Evolutionary conservation across 2,329 filamentous ascomycete genomes (phyloP).

Genomic region (Aciculosporium take): DNA sequence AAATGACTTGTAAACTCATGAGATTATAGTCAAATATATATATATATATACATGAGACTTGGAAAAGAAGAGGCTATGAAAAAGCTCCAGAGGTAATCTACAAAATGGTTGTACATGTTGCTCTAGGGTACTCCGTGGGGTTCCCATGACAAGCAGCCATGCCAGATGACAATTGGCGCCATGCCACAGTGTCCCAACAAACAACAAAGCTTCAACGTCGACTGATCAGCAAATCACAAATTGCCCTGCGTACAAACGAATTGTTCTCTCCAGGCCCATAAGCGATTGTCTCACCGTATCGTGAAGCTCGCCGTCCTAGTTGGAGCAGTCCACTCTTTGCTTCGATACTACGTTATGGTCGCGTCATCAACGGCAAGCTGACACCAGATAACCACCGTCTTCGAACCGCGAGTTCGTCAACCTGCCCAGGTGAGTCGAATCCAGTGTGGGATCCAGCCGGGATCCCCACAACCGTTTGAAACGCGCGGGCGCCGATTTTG

Average conservation of each 20-base stretch:
- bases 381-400: not conserved
- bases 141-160: too few species aligned
- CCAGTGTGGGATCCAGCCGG: not conserved
- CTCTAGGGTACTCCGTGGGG: too few species aligned
- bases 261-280: not conserved
- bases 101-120: too few species aligned
- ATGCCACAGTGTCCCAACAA: not conserved
- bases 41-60: too few species aligned
- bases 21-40: too few species aligned
- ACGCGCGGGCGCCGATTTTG: not conserved
- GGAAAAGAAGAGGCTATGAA: too few species aligned
- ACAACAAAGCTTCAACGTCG: not conserved
- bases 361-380: not conserved
- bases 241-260: not conserved
- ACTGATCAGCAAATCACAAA: not conserved
- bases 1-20: too few species aligned
- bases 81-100: too few species aligned
- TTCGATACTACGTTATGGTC: not conserved
- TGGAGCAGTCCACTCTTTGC: not conserved
- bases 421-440: not conserved
- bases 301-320: not conserved
- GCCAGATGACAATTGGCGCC: not conserved
- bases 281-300: not conserved
- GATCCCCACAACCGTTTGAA: not conserved
- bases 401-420: not conserved